A percentile compares a stretch with the other conserved stretches of the same genome.
phyloP scores from a whole-genome alignment of 2,329 filamentous ascomycete species.

The Dactylellina drechsleri region DNA sequence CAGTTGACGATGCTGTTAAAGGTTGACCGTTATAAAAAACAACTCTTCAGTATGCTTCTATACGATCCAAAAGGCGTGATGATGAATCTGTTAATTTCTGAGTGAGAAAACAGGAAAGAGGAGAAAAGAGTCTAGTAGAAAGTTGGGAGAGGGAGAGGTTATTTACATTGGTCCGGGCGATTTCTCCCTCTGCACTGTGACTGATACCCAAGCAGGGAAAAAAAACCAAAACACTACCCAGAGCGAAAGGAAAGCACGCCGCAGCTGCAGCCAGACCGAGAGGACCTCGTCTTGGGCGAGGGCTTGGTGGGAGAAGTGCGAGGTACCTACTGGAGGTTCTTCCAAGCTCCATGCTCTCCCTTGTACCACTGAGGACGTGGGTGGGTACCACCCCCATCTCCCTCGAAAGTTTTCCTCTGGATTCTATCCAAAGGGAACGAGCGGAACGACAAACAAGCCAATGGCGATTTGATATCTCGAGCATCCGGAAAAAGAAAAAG shows the following conservation, averaged over 20 bases:
- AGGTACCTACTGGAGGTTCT: conserved; percentile 30
- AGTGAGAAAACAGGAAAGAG: conserved; percentile 22
- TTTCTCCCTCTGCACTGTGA: background rate
- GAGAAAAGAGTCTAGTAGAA: conserved; percentile 30
- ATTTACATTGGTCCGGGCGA: conserved; percentile 25
- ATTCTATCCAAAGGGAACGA: conserved; percentile 43
- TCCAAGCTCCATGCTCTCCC: conserved; percentile 42
- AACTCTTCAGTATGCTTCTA: conserved; percentile 48
- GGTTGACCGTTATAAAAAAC: conserved; percentile 38
- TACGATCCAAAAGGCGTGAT: conserved; percentile 21
- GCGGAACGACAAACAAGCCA: conserved; percentile 44
- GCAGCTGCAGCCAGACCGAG: conserved; percentile 11
- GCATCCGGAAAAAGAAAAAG: conserved; percentile 47
- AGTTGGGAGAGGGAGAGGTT: conserved; percentile 23
- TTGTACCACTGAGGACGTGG: conserved; percentile 49
- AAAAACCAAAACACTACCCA: conserved; percentile 39
- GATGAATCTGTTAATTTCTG: conserved; percentile 33
- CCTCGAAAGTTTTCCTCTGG: conserved; percentile 38
- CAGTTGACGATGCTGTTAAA: conserved; percentile 55
- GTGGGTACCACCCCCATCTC: conserved; percentile 54
- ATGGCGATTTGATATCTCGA: conserved; percentile 45
- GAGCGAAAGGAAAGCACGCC: conserved; percentile 33
- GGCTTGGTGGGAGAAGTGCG: conserved; percentile 6
- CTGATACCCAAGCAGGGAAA: conserved; percentile 1
- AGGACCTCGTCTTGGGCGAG: background rate